Conservation (phyloP, 148 eudicot genomes). For the Chenopodium berlandieri region DNA sequence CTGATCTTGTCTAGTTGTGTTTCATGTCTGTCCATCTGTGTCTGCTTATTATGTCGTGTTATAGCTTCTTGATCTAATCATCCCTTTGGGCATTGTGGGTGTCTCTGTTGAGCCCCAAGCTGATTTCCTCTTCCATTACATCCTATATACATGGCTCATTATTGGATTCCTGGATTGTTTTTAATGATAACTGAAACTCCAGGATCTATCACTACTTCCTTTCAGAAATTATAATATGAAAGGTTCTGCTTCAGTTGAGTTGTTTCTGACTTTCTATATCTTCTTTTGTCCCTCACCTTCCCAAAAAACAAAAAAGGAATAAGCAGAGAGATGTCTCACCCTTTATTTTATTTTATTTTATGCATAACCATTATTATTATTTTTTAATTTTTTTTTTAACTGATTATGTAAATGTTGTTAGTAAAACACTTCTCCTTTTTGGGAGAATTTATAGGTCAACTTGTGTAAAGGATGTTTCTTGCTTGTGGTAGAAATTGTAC, state of each 20-base stretch:
- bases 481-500: neutral
- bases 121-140: neutral
- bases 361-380: neutral
- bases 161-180: neutral
- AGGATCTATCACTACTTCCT: too few relatives aligned
- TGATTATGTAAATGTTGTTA: neutral
- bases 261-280: neutral
- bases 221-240: too few relatives aligned
- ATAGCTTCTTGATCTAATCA: neutral
- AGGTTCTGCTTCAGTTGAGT: neutral
- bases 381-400: too few relatives aligned
- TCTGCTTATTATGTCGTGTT: neutral
- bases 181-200: neutral
- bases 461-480: neutral
- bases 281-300: neutral
- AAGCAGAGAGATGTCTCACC: neutral
- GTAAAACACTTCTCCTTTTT: neutral
- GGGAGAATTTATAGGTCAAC: neutral
- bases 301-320: neutral
- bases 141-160: neutral
- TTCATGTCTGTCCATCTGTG: neutral
- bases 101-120: neutral
- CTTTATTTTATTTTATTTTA: neutral
- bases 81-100: neutral
- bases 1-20: neutral